Percentiles rank a stretch among this genome's conserved stretches.
Evolutionary conservation across 2,329 filamentous ascomycete genomes (phyloP).

Genomic region (Coniochaeta sp.): DNA sequence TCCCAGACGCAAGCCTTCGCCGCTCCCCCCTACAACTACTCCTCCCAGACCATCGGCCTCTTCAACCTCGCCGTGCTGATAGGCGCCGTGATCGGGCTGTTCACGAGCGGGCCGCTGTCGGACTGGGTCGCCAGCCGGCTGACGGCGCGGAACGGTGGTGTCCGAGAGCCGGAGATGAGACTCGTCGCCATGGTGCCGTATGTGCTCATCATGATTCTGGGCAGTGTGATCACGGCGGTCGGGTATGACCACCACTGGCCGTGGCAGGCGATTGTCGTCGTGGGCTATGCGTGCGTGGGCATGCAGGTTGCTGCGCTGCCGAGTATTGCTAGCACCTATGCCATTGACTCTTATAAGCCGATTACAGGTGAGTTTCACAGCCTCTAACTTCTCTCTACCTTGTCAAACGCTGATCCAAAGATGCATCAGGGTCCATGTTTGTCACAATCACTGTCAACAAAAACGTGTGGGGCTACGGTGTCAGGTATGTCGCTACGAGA

Average conservation of each 20-base stretch:
- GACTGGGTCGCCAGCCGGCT: constrained; percentile 32
- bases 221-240: constrained; percentile 33
- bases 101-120: constrained; percentile 32
- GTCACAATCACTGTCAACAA: constrained; percentile 19
- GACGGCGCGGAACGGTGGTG: constrained; percentile 33
- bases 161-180: constrained; percentile 41
- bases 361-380: background rate
- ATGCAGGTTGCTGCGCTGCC: constrained; percentile 40
- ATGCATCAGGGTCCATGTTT: constrained; percentile 29
- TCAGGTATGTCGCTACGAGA: constrained; percentile 7
- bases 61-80: constrained; percentile 38
- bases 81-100: constrained; percentile 31
- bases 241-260: constrained; percentile 39
- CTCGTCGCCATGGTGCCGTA: constrained; percentile 36
- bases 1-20: constrained; percentile 38
- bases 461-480: constrained; percentile 20
- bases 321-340: constrained; percentile 50
- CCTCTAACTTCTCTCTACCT: too few relatives aligned
- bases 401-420: background rate
- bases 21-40: constrained; percentile 34
- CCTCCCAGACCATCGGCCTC: constrained; percentile 32
- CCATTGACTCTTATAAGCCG: constrained; percentile 58
- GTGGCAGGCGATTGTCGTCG: constrained; percentile 38
- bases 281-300: constrained; percentile 32
- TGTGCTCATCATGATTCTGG: constrained; percentile 34